phyloP scores from a whole-genome alignment of 306 rosid species.

The Cucurbita argyrosperma region DNA sequence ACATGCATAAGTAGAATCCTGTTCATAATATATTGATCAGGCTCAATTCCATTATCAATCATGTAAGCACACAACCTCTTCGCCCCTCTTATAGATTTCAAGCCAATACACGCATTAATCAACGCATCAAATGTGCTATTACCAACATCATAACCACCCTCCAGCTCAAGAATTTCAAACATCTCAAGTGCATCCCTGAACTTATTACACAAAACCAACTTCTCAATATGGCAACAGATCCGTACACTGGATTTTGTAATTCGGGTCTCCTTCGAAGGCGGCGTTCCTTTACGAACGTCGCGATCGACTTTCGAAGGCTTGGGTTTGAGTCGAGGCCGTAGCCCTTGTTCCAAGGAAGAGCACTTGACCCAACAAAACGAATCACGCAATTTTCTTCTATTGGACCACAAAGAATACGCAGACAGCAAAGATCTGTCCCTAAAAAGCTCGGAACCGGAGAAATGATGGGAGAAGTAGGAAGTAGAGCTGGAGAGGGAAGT shows the following conservation, averaged over 20 bases:
- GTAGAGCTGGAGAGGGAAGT: not conserved
- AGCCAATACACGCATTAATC: conserved; percentile 52
- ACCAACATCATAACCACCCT: conserved; percentile 30
- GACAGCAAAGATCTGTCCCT: conserved; percentile 10
- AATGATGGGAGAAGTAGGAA: conserved; percentile 12
- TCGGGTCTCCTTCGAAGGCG: conserved; percentile 14
- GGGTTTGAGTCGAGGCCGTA: conserved; percentile 33
- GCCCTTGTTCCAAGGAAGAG: conserved; percentile 34
- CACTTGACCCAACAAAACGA: conserved; percentile 26
- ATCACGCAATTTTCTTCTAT: conserved; percentile 18
- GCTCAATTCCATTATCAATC: conserved; percentile 42
- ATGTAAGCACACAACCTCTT: conserved; percentile 47
- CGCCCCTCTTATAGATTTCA: conserved; percentile 51
- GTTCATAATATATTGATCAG: conserved; percentile 54
- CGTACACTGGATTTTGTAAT: conserved; percentile 25
- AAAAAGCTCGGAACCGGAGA: conserved; percentile 10
- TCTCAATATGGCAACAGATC: conserved; percentile 56
- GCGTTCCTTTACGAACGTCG: conserved; percentile 12
- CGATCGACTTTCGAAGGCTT: conserved; percentile 19
- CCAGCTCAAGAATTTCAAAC: conserved; percentile 66
- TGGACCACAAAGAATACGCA: conserved; percentile 16
- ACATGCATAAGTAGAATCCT: conserved; percentile 63
- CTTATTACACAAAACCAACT: conserved; percentile 40
- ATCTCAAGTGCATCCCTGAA: conserved; percentile 56
- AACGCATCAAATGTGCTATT: conserved; percentile 54